These are phyloP conservation scores for Isoetes engelmannii DNA, from an alignment of 83 land plant species.

Conservation along the genomic window DNA sequence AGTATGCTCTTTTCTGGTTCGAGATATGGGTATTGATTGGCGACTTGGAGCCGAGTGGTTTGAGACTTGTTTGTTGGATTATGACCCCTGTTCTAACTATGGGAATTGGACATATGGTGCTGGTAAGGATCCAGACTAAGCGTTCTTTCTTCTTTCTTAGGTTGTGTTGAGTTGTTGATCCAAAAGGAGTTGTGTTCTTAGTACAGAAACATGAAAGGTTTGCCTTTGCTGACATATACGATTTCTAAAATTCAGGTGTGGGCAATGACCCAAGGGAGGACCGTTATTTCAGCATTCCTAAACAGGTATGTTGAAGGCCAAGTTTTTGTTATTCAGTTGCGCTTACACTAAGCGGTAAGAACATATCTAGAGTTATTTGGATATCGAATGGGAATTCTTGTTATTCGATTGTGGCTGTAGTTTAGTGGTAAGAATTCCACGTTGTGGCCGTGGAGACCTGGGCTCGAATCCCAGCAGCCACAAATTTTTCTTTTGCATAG, in stretches of 20 bases:
- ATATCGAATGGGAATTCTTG: too few species aligned
- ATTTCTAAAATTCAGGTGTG: slow-evolving; percentile 45
- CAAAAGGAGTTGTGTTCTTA: neutral
- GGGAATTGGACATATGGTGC: slow-evolving; percentile 99
- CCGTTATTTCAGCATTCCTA: slow-evolving; percentile 96
- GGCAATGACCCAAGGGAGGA: slow-evolving; percentile 99
- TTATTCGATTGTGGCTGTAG: slow-evolving; percentile 58
- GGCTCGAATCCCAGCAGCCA: slow-evolving; percentile 99
- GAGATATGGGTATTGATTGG: slow-evolving; percentile 99
- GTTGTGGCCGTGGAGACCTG: slow-evolving; percentile 99
- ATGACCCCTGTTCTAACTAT: slow-evolving; percentile 98
- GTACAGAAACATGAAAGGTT: neutral
- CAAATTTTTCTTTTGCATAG: slow-evolving; percentile 8
- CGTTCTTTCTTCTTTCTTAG: neutral
- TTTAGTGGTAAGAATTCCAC: slow-evolving; percentile 98
- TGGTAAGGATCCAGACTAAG: slow-evolving; percentile 33
- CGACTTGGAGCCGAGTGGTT: slow-evolving; percentile 99
- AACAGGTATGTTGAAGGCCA: slow-evolving; percentile 89
- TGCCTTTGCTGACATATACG: neutral
- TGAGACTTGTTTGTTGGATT: slow-evolving; percentile 88
- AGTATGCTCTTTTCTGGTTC: slow-evolving; percentile 95
- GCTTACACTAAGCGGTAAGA: too few species aligned
- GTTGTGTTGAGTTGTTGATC: neutral
- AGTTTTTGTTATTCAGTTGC: too few species aligned
- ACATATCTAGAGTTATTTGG: too few species aligned